Percentiles rank a stretch among this genome's conserved stretches.
phyloP scores from a whole-genome alignment of 768 basidiomycete genomes.

The Suillus variegatus region DNA sequence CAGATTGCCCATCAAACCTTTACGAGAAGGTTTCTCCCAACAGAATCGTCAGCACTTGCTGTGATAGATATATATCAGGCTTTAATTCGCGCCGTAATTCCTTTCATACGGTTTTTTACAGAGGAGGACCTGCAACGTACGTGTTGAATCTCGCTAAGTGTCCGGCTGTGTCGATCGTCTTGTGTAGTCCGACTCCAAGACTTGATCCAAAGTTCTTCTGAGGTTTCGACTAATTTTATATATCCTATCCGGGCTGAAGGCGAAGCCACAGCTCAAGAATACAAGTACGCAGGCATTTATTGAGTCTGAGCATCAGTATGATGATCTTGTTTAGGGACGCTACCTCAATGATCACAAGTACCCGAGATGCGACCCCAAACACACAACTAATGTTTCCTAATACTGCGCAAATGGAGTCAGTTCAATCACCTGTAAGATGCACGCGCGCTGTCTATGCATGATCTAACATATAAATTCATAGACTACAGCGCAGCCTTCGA shows the following conservation, averaged over 20 bases:
- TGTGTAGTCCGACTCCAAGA: not conserved
- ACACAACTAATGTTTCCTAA: not conserved
- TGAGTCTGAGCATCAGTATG: not conserved
- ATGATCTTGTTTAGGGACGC: not conserved
- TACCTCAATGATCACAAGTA: not conserved
- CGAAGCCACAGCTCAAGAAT: not conserved
- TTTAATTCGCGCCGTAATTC: conserved; percentile 21
- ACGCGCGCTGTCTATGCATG: not conserved
- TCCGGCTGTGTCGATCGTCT: not conserved
- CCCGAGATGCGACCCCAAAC: not conserved
- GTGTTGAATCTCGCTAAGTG: not conserved
- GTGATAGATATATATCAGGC: conserved; percentile 2
- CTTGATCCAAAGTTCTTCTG: not conserved
- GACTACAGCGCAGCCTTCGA: not conserved
- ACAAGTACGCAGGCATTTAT: not conserved
- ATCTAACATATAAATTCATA: not conserved
- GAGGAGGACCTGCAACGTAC: conserved; percentile 27
- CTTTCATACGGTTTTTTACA: conserved; percentile 21
- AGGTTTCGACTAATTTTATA: not conserved
- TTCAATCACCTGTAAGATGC: not conserved
- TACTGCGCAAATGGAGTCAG: not conserved
- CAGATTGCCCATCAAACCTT: conserved; percentile 26
- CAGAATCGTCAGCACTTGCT: conserved; percentile 7
- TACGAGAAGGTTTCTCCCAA: conserved; percentile 12
- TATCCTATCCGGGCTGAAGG: not conserved